phyloP scores from a whole-genome alignment of 2,329 filamentous ascomycete species.

The Alternaria ethzedia region DNA sequence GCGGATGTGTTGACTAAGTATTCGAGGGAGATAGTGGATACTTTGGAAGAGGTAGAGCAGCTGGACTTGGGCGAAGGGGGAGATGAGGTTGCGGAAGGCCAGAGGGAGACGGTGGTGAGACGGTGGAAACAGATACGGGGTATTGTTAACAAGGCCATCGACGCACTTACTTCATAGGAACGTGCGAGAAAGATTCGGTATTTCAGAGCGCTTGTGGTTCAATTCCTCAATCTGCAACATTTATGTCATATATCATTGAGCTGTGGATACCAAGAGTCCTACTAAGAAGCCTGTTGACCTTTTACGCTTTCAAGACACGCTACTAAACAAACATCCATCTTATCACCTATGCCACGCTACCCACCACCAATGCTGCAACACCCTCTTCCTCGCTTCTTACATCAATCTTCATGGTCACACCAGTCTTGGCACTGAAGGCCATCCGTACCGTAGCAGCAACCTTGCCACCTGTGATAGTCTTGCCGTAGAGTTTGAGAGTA shows the following conservation, averaged over 20 bases:
- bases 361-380: constrained; percentile 82
- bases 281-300: constrained; percentile 3
- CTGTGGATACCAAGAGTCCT: constrained; percentile 12
- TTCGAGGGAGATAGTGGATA: constrained; percentile 35
- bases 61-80: constrained; percentile 20
- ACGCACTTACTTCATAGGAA: not conserved
- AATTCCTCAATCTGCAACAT: not conserved
- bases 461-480: constrained; percentile 88
- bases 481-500: constrained; percentile 93
- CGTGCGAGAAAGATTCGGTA: not conserved
- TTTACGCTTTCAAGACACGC: constrained; percentile 10
- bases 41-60: constrained; percentile 33
- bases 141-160: constrained; percentile 26
- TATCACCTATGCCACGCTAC: constrained; percentile 73
- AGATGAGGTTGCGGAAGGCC: constrained; percentile 12
- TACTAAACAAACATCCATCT: not conserved
- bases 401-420: constrained; percentile 94
- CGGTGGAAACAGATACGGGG: constrained; percentile 50
- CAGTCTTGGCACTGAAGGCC: constrained; percentile 90
- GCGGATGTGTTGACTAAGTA: constrained; percentile 38
- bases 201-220: not conserved
- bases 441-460: constrained; percentile 89
- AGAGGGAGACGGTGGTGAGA: constrained; percentile 32
- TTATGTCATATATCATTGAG: constrained; percentile 7
- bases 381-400: constrained; percentile 92